Conservation (phyloP, 2,329 filamentous ascomycete genomes). For the Trichoderma simmonsii region DNA sequence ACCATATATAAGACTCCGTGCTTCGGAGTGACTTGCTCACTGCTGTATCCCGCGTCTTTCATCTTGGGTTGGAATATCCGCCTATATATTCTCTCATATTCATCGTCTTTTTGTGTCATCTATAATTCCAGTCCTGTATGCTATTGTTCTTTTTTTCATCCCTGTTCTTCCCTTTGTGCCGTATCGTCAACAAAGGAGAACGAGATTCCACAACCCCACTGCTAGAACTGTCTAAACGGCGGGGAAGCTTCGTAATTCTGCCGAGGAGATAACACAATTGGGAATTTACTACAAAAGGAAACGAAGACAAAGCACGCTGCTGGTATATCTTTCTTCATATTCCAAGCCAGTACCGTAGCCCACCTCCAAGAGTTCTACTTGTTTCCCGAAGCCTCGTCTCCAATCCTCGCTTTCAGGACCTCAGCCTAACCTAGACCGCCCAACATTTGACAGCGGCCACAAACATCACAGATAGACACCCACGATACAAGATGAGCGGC, state of each 20-base stretch:
- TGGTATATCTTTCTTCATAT: not conserved
- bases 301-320: not conserved
- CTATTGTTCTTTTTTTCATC: not conserved
- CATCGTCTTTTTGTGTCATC: not conserved
- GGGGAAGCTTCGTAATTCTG: constrained; percentile 3
- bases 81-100: not conserved
- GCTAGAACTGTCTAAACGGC: not conserved
- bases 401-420: not conserved
- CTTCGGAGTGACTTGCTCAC: not conserved
- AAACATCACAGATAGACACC: not conserved
- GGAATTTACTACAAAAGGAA: not conserved
- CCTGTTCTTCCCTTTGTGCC: not conserved
- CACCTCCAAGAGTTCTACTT: not conserved
- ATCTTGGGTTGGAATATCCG: not conserved
- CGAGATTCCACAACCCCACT: not conserved
- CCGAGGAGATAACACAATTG: not conserved
- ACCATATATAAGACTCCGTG: not conserved
- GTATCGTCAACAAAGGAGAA: not conserved
- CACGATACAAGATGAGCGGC: constrained; percentile 37
- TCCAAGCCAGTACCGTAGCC: not conserved
- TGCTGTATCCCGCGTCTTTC: not conserved
- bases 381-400: not conserved
- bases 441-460: not conserved
- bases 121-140: not conserved
- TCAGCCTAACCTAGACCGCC: not conserved